A percentile compares a stretch with the other conserved stretches of the same genome.
Conservation (phyloP, 2,329 filamentous ascomycete genomes). For the Penicillium sp. region DNA sequence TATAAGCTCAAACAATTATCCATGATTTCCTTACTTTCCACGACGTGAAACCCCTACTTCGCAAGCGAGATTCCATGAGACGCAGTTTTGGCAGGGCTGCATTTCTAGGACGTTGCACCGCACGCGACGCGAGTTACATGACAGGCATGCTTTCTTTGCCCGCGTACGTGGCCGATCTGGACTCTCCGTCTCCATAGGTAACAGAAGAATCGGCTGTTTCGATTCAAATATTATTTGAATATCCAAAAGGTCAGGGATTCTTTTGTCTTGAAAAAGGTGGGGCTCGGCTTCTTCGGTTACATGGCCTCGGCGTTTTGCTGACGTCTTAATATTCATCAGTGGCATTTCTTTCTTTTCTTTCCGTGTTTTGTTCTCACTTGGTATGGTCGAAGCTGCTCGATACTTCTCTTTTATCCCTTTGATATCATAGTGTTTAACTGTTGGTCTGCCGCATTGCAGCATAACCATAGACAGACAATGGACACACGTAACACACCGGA, state of each 20-base stretch:
- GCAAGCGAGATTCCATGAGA: constrained; percentile 38
- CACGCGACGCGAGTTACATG: constrained; percentile 48
- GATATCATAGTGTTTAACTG: too few species aligned
- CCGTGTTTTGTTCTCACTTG: too few species aligned
- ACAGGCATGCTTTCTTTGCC: constrained; percentile 46
- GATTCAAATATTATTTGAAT: background rate
- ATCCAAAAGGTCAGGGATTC: background rate
- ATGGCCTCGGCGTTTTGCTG: constrained; percentile 10
- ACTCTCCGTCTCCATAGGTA: constrained; percentile 6
- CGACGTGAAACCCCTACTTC: constrained; percentile 46
- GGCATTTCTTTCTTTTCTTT: too few species aligned
- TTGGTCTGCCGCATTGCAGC: too few species aligned
- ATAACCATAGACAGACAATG: too few species aligned
- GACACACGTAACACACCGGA: too few species aligned
- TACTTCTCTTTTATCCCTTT: too few species aligned
- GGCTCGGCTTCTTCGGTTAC: constrained; percentile 23
- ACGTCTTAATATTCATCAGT: too few species aligned
- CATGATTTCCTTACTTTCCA: constrained; percentile 40
- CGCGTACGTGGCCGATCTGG: constrained; percentile 28
- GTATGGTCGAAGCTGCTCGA: too few species aligned
- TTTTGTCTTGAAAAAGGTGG: background rate
- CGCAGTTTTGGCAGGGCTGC: constrained; percentile 48
- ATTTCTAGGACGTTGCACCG: constrained; percentile 49
- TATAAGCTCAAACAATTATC: background rate
- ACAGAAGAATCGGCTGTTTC: constrained; percentile 20